Evolutionary conservation across 768 basidiomycete genomes (phyloP).

Genomic region (Boletus subparvulus): DNA sequence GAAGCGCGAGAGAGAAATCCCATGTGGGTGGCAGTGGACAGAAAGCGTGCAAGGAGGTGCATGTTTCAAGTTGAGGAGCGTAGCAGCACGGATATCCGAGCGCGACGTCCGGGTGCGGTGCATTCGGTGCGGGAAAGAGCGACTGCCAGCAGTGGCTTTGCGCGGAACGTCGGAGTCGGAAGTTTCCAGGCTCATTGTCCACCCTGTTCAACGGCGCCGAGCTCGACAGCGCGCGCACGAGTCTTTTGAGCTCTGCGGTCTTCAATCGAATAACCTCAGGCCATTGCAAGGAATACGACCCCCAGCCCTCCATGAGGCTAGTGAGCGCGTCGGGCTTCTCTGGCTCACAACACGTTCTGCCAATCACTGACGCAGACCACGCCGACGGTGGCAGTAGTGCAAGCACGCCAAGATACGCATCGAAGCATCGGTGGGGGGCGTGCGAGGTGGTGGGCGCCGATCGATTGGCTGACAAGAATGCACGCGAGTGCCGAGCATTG

Average conservation of each 20-base stretch:
- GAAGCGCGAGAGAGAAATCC: constrained; percentile 54
- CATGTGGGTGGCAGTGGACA: constrained; percentile 60
- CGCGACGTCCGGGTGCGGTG: constrained; percentile 29
- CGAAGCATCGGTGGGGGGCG: background rate
- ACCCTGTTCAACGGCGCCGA: background rate
- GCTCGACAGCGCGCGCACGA: too few relatives aligned
- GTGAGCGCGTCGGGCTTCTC: constrained; percentile 42
- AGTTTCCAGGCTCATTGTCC: constrained; percentile 18
- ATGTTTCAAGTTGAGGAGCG: too few relatives aligned
- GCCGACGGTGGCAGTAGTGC: constrained; percentile 18
- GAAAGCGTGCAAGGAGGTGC: constrained; percentile 69
- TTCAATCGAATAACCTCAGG: constrained; percentile 5
- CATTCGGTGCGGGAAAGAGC: constrained; percentile 43
- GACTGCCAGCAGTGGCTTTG: constrained; percentile 41
- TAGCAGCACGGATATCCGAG: constrained; percentile 25
- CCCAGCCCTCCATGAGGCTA: constrained; percentile 40
- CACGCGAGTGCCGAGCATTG: too few relatives aligned
- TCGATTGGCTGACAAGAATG: too few relatives aligned
- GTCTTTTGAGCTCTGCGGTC: background rate
- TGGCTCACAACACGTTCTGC: constrained; percentile 10
- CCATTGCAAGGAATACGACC: constrained; percentile 29
- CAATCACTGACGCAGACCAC: constrained; percentile 9
- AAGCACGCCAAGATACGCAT: constrained; percentile 6
- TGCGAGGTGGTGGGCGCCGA: too few relatives aligned
- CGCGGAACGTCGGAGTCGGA: constrained; percentile 40